Conservation (phyloP, 2,329 filamentous ascomycete species). For the Stemphylium lycopersici region DNA sequence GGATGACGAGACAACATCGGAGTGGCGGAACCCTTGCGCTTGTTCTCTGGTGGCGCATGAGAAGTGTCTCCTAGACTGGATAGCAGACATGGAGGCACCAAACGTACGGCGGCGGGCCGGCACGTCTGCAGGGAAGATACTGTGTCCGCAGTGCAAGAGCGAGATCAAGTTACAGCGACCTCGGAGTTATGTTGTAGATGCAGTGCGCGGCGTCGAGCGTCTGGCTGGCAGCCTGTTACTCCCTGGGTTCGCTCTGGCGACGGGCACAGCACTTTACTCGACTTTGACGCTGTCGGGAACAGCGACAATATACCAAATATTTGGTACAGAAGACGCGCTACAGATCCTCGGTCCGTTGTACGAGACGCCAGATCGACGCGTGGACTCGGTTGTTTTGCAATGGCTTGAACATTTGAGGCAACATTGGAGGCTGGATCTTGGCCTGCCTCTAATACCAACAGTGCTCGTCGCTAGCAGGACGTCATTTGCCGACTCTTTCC, state of each 20-base stretch:
- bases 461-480: conserved; percentile 72
- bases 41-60: conserved; percentile 93
- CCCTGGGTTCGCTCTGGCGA: conserved; percentile 65
- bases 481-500: conserved; percentile 65
- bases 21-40: conserved; percentile 87
- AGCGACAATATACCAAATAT: conserved; percentile 68
- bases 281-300: conserved; percentile 63
- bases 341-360: conserved; percentile 58
- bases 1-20: conserved; percentile 63
- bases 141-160: conserved; percentile 89
- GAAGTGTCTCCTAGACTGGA: conserved; percentile 86
- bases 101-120: conserved; percentile 58
- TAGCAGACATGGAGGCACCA: conserved; percentile 81
- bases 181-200: conserved; percentile 72
- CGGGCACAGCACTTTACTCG: conserved; percentile 54
- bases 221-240: conserved; percentile 66
- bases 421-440: conserved; percentile 62
- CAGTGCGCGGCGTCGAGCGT: conserved; percentile 65
- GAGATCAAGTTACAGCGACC: conserved; percentile 78
- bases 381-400: conserved; percentile 41
- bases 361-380: conserved; percentile 39
- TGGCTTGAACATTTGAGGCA: conserved; percentile 37
- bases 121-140: conserved; percentile 63
- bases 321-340: conserved; percentile 66
- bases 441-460: conserved; percentile 71